Percentiles rank a stretch among this genome's conserved stretches.
phyloP scores from a whole-genome alignment of 2,329 filamentous ascomycete species.

The Colletotrichum lupini region DNA sequence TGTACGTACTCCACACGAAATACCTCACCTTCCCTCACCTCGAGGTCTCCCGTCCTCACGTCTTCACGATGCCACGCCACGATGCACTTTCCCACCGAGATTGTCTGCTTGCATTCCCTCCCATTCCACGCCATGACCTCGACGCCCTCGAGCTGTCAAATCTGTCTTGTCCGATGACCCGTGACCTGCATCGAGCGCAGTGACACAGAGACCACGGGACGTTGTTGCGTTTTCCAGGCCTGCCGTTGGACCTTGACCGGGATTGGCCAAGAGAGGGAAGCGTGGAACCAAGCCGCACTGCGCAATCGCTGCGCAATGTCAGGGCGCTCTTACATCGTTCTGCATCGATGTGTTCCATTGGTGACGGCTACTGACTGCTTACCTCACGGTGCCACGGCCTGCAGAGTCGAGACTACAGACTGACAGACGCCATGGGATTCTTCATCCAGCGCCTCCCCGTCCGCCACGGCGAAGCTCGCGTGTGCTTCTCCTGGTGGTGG shows the following conservation, averaged over 20 bases:
- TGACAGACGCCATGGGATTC: constrained; percentile 7
- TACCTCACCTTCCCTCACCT: neutral
- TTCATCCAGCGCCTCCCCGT: constrained; percentile 20
- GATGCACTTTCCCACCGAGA: neutral
- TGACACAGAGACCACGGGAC: constrained; percentile 24
- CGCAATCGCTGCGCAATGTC: constrained; percentile 14
- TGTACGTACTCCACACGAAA: neutral
- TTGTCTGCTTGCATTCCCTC: neutral
- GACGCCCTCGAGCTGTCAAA: constrained; percentile 16
- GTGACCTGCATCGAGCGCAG: neutral
- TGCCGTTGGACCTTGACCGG: constrained; percentile 8
- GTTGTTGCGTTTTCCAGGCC: neutral
- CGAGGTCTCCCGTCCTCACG: neutral
- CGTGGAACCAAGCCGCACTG: constrained; percentile 15
- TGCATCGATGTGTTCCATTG: neutral
- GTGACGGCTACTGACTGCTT: neutral
- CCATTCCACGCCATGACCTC: constrained; percentile 10
- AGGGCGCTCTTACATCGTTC: constrained; percentile 15
- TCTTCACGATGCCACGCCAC: neutral
- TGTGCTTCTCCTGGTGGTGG: neutral
- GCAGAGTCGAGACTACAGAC: neutral
- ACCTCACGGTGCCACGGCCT: neutral
- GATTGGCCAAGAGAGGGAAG: constrained; percentile 12
- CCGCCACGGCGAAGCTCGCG: neutral
- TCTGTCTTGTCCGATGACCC: constrained; percentile 17